Conservation (phyloP, 257 asterid species). For the Scutellaria barbata region DNA sequence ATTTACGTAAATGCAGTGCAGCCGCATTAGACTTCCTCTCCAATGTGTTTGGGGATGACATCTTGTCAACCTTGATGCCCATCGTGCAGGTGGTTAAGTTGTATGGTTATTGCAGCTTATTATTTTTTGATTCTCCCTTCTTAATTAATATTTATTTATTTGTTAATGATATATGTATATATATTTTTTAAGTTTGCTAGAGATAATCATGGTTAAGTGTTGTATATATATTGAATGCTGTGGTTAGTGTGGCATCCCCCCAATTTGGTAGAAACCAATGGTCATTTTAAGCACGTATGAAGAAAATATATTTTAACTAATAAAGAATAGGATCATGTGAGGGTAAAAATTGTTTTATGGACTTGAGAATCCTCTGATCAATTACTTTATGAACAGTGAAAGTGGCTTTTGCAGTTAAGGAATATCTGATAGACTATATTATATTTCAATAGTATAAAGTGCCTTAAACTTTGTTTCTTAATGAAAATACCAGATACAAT, state of each 20-base stretch:
- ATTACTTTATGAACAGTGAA: not conserved
- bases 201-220: constrained; percentile 10
- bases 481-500: constrained; percentile 14
- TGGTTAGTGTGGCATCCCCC: not conserved
- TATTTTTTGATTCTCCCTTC: constrained; percentile 20
- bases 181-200: not conserved
- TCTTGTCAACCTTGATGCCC: constrained; percentile 88
- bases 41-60: constrained; percentile 70
- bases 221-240: constrained; percentile 1
- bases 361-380: not conserved
- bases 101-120: constrained; percentile 34
- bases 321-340: not conserved
- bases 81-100: constrained; percentile 62
- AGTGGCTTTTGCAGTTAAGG: constrained; percentile 2
- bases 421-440: constrained; percentile 21
- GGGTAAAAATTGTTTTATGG: not conserved
- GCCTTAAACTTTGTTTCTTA: constrained; percentile 3
- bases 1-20: constrained; percentile 94
- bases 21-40: constrained; percentile 71
- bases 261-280: not conserved
- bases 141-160: not conserved
- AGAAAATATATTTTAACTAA: too few relatives aligned
- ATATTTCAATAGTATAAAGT: constrained; percentile 19
- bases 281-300: not conserved
- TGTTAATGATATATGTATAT: too few relatives aligned